Conservation (phyloP, 2,329 filamentous ascomycete species). For the Colletotrichum costaricense region DNA sequence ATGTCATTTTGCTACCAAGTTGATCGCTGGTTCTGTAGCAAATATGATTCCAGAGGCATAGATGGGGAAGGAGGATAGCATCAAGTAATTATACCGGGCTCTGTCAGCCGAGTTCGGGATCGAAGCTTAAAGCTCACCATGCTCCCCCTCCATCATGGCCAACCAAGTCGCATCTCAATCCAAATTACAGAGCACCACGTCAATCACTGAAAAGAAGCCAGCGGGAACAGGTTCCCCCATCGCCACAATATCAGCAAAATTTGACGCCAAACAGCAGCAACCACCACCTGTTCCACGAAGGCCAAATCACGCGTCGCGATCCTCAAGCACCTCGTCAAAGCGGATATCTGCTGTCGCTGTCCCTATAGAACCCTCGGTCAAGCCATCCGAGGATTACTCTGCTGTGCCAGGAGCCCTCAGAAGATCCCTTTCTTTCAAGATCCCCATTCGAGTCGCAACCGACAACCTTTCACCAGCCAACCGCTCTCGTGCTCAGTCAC, state of each 20-base stretch:
- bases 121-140: slow-evolving; percentile 30
- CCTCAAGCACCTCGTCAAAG: slow-evolving; percentile 28
- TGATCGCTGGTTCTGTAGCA: not conserved
- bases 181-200: not conserved
- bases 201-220: not conserved
- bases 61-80: slow-evolving; percentile 3
- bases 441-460: slow-evolving; percentile 27
- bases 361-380: slow-evolving; percentile 8
- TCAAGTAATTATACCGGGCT: slow-evolving; percentile 25
- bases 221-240: slow-evolving; percentile 24
- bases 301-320: slow-evolving; percentile 12
- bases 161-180: not conserved
- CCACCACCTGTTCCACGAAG: slow-evolving; percentile 2
- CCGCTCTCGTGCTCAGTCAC: slow-evolving; percentile 20
- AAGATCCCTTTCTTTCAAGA: slow-evolving; percentile 33
- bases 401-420: slow-evolving; percentile 23
- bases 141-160: slow-evolving; percentile 30
- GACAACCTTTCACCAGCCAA: slow-evolving; percentile 9
- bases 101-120: not conserved
- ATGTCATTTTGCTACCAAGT: slow-evolving; percentile 9
- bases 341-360: slow-evolving; percentile 16
- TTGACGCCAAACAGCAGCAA: slow-evolving; percentile 10
- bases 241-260: slow-evolving; percentile 18
- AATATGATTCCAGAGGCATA: slow-evolving; percentile 5
- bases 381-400: slow-evolving; percentile 21